Conservation (phyloP, 1,284 basidiomycete genomes). For the Fomitopsis pinicola region DNA sequence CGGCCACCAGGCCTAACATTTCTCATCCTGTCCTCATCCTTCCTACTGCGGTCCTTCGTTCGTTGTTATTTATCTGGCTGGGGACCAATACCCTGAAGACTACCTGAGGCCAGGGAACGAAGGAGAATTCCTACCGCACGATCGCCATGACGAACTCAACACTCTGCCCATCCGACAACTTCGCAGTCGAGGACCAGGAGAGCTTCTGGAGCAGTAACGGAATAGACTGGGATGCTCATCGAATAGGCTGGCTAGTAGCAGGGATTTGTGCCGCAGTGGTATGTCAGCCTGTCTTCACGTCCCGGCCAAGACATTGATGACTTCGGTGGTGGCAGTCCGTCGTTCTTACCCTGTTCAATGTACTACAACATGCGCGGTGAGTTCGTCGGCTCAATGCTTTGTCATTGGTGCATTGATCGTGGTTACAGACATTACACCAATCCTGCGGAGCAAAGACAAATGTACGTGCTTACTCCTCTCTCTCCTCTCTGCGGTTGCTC, state of each 20-base stretch:
- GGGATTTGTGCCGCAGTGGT: constrained; percentile 61
- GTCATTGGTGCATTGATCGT: not conserved
- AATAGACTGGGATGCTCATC: constrained; percentile 57
- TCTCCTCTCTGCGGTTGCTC: not conserved
- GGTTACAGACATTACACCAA: constrained; percentile 57
- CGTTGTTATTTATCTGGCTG: not conserved
- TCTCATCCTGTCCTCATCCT: not conserved
- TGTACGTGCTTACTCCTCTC: constrained; percentile 39
- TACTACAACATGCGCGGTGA: constrained; percentile 59
- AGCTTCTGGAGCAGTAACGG: constrained; percentile 53
- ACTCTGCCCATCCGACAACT: constrained; percentile 53
- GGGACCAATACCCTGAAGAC: not conserved
- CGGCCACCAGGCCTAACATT: not conserved
- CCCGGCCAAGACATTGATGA: not conserved
- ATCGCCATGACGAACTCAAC: constrained; percentile 16
- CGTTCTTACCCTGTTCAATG: constrained; percentile 50
- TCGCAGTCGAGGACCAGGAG: constrained; percentile 46
- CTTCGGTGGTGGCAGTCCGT: constrained; percentile 43
- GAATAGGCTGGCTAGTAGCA: constrained; percentile 72
- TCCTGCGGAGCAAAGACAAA: constrained; percentile 68
- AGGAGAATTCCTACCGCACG: not conserved
- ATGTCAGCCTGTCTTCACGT: constrained; percentile 25
- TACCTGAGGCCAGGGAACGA: not conserved
- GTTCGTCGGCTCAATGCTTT: constrained; percentile 11
- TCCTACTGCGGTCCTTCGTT: not conserved